phyloP scores from a whole-genome alignment of 2,329 filamentous ascomycete species.

The Neophaeococcomyces mojaviensis region DNA sequence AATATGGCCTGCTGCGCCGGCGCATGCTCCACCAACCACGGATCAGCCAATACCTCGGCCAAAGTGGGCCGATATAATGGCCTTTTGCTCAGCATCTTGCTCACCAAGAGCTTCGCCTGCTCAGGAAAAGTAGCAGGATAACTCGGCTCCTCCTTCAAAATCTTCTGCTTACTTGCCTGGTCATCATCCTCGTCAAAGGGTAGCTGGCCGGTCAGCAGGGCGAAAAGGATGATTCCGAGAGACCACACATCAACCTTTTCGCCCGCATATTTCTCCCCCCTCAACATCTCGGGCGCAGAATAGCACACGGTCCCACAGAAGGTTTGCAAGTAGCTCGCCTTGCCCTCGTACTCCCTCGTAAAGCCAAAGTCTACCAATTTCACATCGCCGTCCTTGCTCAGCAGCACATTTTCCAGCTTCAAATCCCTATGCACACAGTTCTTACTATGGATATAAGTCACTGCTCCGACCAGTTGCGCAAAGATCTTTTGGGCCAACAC shows the following conservation, averaged over 20 bases:
- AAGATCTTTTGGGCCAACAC: conserved; percentile 93
- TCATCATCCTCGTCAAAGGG: conserved; percentile 94
- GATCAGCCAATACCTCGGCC: conserved; percentile 76
- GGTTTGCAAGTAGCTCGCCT: conserved; percentile 88
- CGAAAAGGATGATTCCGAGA: conserved; percentile 83
- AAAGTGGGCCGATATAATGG: conserved; percentile 74
- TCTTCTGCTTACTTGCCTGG: conserved; percentile 72
- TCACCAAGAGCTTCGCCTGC: conserved; percentile 70
- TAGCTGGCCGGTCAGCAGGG: conserved; percentile 70
- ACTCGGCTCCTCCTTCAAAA: conserved; percentile 75
- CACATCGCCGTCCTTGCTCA: conserved; percentile 95
- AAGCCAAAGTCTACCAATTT: conserved; percentile 98
- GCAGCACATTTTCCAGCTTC: conserved; percentile 90
- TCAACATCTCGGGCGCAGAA: conserved; percentile 96
- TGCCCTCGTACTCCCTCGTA: conserved; percentile 92
- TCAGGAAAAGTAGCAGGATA: conserved; percentile 73
- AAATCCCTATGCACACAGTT: conserved; percentile 94
- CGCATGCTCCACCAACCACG: conserved; percentile 81
- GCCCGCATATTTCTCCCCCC: conserved; percentile 93
- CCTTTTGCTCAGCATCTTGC: conserved; percentile 78
- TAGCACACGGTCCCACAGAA: conserved; percentile 98
- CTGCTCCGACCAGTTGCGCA: conserved; percentile 87
- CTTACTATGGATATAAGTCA: conserved; percentile 89
- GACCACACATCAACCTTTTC: conserved; percentile 99
- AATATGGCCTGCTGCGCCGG: conserved; percentile 83